Evolutionary conservation across 2,329 filamentous ascomycete genomes (phyloP), one percentile per base, ranked within the genome.

Genomic region (Exophiala calicioides): DNA sequence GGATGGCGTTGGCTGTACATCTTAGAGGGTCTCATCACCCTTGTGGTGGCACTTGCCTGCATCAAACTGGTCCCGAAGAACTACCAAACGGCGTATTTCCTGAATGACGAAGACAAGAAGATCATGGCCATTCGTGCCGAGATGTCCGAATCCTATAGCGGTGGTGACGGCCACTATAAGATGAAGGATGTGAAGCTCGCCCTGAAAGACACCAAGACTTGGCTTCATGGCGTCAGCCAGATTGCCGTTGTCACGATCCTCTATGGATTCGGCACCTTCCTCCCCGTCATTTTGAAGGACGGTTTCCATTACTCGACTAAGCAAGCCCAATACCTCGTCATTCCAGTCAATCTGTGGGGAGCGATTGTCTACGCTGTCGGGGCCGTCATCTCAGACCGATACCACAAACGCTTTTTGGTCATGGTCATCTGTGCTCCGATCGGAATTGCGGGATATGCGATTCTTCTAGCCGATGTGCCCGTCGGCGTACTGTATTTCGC

Each of bases 201-300:
- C 35, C 50, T 62, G 27, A 57, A 49, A 8, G 65, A 68, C 44
- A 59, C 53, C 58, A 66, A 67, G 43, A 60, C 65, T 44, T 64
- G 57, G 37, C 44, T 65, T 12, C 62, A 58, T 34, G 12, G 39
- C 33, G n/a, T 66, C 44, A 57, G 60, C 19, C 66, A 68, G 50
- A 57, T 68, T 44, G 62, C 61, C 31, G 59, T 64, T 29, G 65
- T 65, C 6, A 62, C 65, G 5, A 65, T 64, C 1, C 63, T 65
- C 3, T 68, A 66, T 26, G 62, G 63, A 5, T 36, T 81, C 60
- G 75, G 71, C 53, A 80, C 76, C 7, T 81, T 81, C 58, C 63
- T 80, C 3, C 79, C 79, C 2, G 73, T 73, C 1, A 81, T 82
- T 53, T 66, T 81, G 36, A 66, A 70, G 31, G 68, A 67, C 23